Conservation (phyloP, 2,329 filamentous ascomycete genomes). For the Cladobotryum mycophilum region DNA sequence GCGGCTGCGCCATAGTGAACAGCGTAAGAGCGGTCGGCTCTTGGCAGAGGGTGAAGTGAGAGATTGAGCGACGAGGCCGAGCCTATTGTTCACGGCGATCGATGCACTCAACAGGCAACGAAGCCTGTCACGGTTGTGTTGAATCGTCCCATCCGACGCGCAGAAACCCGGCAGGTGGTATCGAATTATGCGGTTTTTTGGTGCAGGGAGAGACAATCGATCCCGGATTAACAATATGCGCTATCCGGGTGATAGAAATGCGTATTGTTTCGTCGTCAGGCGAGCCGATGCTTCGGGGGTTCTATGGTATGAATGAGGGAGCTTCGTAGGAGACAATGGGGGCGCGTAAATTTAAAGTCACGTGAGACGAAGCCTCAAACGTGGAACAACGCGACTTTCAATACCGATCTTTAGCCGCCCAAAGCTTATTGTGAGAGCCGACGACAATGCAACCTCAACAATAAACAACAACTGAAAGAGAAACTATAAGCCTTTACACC, state of each 20-base stretch:
- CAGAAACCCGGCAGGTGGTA: conserved; percentile 7
- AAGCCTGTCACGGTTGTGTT: conserved; percentile 42
- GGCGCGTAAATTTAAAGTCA: conserved; percentile 39
- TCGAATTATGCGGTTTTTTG: not conserved
- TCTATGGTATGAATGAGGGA: conserved; percentile 19
- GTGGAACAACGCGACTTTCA: conserved; percentile 6
- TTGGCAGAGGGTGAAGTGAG: conserved; percentile 3
- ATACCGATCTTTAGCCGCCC: conserved; percentile 10
- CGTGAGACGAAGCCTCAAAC: conserved; percentile 24
- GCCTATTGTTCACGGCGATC: conserved; percentile 5
- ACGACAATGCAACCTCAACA: not conserved
- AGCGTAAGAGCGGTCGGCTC: not conserved
- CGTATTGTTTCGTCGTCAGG: conserved; percentile 18
- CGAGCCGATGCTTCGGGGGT: conserved; percentile 1
- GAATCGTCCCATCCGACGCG: conserved; percentile 42
- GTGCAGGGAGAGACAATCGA: not conserved
- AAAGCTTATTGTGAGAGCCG: not conserved
- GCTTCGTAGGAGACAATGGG: conserved; percentile 23
- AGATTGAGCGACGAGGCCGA: conserved; percentile 5
- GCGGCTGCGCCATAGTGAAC: conserved; percentile 52
- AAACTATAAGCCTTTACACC: not conserved
- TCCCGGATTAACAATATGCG: not conserved
- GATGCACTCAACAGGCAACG: conserved; percentile 39
- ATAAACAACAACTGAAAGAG: not conserved
- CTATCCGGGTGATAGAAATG: conserved; percentile 7